Conservation (phyloP, 163 green algal genomes). For the Scenedesmus sp. region DNA sequence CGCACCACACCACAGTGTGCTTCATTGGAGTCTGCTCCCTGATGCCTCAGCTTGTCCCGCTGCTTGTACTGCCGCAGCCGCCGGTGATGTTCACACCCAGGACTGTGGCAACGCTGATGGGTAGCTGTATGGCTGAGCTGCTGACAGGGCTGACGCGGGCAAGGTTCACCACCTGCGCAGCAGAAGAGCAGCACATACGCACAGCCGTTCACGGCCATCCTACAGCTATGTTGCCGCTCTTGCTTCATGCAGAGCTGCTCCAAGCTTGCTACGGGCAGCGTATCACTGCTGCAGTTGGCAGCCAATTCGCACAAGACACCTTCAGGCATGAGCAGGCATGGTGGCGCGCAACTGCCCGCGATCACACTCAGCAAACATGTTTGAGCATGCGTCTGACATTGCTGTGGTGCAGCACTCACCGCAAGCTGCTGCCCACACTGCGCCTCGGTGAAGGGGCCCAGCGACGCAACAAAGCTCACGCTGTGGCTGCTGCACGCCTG, state of each 20-base stretch:
- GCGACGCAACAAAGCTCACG: conserved; percentile 19
- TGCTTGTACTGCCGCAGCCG: neutral
- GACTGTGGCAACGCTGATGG: neutral
- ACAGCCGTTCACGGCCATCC: too few species aligned
- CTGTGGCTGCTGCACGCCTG: conserved; percentile 43
- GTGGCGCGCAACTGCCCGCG: too few species aligned
- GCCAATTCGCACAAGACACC: too few species aligned
- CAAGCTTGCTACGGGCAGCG: too few species aligned
- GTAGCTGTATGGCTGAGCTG: neutral
- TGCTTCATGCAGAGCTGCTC: too few species aligned
- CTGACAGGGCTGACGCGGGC: neutral
- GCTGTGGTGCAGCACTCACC: neutral
- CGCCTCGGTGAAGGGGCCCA: conserved; percentile 22
- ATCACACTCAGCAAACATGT: too few species aligned
- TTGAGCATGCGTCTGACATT: too few species aligned
- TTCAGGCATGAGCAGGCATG: too few species aligned
- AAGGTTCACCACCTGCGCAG: neutral
- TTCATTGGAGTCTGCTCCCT: neutral
- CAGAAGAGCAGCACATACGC: neutral
- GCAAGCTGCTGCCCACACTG: conserved; percentile 25
- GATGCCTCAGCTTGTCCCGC: neutral
- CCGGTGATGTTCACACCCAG: neutral
- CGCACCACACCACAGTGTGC: neutral
- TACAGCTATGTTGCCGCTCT: too few species aligned
- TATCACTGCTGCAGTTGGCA: too few species aligned